phyloP scores from a whole-genome alignment of 148 eudicot genomes.

The Vaccinium macrocarpon region DNA sequence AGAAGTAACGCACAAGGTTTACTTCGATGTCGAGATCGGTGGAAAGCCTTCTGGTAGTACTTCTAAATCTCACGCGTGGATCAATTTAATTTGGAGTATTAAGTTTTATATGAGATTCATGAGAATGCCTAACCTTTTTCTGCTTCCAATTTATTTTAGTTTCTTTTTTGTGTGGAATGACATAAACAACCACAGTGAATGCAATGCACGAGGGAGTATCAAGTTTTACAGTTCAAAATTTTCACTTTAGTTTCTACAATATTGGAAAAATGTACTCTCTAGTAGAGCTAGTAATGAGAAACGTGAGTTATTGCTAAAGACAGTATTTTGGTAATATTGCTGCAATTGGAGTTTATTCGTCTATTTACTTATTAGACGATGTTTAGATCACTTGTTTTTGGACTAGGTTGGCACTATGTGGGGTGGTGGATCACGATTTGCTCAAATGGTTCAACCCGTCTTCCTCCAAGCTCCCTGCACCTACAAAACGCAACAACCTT shows the following conservation, averaged over 20 bases:
- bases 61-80: neutral
- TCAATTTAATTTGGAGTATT: neutral
- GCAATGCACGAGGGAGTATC: neutral
- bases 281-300: too few species aligned
- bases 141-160: neutral
- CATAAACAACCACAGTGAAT: neutral
- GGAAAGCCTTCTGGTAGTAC: slow-evolving; percentile 62
- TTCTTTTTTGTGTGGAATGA: neutral
- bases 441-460: too few species aligned
- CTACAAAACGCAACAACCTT: too few species aligned
- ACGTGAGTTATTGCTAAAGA: neutral
- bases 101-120: neutral
- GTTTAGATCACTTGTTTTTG: neutral
- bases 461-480: too few species aligned
- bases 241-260: neutral
- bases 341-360: neutral
- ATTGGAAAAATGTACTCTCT: neutral
- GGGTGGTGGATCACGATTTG: too few species aligned
- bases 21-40: slow-evolving; percentile 80
- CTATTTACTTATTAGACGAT: neutral
- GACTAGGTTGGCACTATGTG: neutral
- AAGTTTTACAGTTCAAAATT: neutral
- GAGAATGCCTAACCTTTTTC: neutral
- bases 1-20: slow-evolving; percentile 76
- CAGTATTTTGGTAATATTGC: neutral